A percentile compares a stretch with the other conserved stretches of the same genome.
phyloP scores from a whole-genome alignment of 2,329 filamentous ascomycete genomes.

The Pseudogymnoascus sp. region DNA sequence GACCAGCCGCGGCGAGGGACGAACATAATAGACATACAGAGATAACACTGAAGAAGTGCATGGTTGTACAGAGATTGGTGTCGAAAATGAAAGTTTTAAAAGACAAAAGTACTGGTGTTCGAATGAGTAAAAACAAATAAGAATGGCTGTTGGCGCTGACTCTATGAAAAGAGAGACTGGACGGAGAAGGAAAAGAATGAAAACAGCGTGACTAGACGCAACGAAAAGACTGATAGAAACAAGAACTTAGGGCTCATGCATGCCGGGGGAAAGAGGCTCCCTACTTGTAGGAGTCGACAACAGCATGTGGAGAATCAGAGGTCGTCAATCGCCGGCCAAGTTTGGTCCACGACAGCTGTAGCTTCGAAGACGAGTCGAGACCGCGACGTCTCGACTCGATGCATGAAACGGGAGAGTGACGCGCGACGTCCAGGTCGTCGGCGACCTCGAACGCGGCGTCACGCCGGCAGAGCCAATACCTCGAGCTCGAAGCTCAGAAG shows the following conservation, averaged over 20 bases:
- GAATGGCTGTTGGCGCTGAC: neutral
- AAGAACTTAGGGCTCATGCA: neutral
- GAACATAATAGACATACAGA: slow-evolving; percentile 15
- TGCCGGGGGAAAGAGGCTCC: neutral
- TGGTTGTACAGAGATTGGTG: slow-evolving; percentile 11
- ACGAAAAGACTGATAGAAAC: neutral
- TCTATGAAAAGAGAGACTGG: slow-evolving; percentile 1
- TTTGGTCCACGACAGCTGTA: neutral
- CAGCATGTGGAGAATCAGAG: slow-evolving; percentile 4
- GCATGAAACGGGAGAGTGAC: neutral
- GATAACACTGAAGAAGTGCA: slow-evolving; percentile 18
- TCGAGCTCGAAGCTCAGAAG: neutral
- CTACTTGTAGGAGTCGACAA: slow-evolving; percentile 1
- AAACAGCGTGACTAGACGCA: slow-evolving; percentile 1
- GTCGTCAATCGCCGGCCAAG: neutral
- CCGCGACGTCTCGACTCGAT: neutral
- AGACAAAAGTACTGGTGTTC: neutral
- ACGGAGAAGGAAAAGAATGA: slow-evolving; percentile 9
- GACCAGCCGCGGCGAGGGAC: slow-evolving; percentile 19
- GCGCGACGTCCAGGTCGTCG: neutral
- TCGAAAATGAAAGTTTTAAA: slow-evolving; percentile 8
- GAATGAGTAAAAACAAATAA: slow-evolving; percentile 11
- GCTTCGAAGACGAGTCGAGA: neutral
- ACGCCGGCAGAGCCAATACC: neutral
- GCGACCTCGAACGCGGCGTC: neutral